Percentiles rank a stretch among this genome's conserved stretches.
These are phyloP conservation scores for Aphanomyces euteiches DNA, from an alignment of 352 stramenopile species.

Conservation along the genomic window DNA sequence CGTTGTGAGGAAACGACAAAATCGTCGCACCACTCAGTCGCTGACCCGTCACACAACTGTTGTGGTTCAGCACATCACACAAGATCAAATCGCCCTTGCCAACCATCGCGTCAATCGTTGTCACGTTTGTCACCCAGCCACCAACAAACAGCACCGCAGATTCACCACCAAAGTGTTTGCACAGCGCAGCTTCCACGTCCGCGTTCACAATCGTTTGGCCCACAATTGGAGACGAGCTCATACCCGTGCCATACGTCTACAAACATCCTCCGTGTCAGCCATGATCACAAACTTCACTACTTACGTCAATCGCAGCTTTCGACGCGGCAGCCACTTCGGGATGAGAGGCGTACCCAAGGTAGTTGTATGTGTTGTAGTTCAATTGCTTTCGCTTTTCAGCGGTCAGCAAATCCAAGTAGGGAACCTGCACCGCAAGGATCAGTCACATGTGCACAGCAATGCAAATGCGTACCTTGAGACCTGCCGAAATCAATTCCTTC, in stretches of 20 bases:
- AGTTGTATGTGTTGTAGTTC: conserved; percentile 88
- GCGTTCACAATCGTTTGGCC: conserved; percentile 68
- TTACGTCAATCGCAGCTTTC: conserved; percentile 51
- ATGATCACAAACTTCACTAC: not conserved
- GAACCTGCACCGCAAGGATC: conserved; percentile 32
- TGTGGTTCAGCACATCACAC: conserved; percentile 74
- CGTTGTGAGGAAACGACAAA: conserved; percentile 73
- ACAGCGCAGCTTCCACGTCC: conserved; percentile 60
- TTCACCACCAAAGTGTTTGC: conserved; percentile 58
- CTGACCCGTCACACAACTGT: conserved; percentile 74
- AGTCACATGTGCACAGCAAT: not conserved
- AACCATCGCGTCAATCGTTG: conserved; percentile 69
- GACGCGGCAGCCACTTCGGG: conserved; percentile 47
- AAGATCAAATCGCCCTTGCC: conserved; percentile 71
- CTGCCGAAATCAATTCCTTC: conserved; percentile 67
- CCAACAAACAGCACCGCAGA: conserved; percentile 61
- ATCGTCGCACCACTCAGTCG: conserved; percentile 73
- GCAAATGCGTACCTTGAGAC: conserved; percentile 37
- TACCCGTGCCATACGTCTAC: conserved; percentile 64
- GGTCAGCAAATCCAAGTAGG: conserved; percentile 67
- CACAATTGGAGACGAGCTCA: conserved; percentile 78
- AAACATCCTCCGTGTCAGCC: not conserved
- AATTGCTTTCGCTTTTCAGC: conserved; percentile 64
- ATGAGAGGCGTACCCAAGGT: conserved; percentile 69
- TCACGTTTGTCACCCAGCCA: conserved; percentile 75